Conservation (phyloP, 495 filamentous ascomycete genomes). For the Hypoxylon perforatum region DNA sequence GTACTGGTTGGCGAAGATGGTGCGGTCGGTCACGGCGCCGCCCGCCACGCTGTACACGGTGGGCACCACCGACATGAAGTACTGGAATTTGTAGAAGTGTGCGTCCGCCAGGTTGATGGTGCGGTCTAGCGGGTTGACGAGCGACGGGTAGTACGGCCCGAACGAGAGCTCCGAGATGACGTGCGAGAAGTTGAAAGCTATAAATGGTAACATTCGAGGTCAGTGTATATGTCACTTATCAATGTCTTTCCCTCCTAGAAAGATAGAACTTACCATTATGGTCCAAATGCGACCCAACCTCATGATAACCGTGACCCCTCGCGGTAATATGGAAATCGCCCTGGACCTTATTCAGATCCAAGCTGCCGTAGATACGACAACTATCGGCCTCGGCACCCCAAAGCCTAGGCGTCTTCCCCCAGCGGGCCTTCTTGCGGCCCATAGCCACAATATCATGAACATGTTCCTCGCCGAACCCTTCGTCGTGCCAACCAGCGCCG, state of each 20-base stretch:
- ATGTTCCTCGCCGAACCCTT: constrained; percentile 74
- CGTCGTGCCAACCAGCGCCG: constrained; percentile 68
- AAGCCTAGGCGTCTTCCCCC: constrained; percentile 78
- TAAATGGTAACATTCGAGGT: background rate
- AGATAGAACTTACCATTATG: constrained; percentile 70
- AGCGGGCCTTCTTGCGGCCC: constrained; percentile 66
- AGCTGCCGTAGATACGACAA: constrained; percentile 89
- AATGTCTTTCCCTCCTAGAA: background rate
- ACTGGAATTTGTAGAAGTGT: constrained; percentile 97
- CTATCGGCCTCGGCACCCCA: constrained; percentile 65
- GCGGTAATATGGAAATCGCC: constrained; percentile 99
- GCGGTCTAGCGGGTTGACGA: constrained; percentile 93
- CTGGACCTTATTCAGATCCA: constrained; percentile 95
- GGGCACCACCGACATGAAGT: constrained; percentile 96
- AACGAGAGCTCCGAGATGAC: constrained; percentile 97
- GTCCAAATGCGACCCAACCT: constrained; percentile 83
- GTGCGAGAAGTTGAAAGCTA: constrained; percentile 98
- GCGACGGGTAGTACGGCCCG: constrained; percentile 91
- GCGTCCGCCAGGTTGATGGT: constrained; percentile 77
- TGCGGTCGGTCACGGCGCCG: constrained; percentile 53
- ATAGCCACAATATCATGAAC: constrained; percentile 76
- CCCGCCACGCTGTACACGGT: constrained; percentile 85
- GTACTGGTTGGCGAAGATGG: constrained; percentile 96
- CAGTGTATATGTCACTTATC: constrained; percentile 1
- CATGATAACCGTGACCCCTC: constrained; percentile 89